Conservation (phyloP, 129 eudicot genomes). For the Flaveria robusta region DNA sequence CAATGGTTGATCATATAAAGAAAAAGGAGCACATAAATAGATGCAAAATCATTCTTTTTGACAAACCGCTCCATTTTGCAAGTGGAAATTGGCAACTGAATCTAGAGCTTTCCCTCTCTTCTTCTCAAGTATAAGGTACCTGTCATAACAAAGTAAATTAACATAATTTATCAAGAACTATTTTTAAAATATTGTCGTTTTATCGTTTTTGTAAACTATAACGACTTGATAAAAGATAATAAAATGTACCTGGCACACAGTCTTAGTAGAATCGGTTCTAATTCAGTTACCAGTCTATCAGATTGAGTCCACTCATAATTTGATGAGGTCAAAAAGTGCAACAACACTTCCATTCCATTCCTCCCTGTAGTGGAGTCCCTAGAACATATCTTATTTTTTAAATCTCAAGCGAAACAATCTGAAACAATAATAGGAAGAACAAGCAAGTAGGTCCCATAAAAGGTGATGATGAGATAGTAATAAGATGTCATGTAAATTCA, state of each 20-base stretch:
- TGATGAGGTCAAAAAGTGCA: constrained; percentile 58
- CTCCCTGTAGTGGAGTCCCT: constrained; percentile 55
- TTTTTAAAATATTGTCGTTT: neutral
- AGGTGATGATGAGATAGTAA: neutral
- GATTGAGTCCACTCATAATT: constrained; percentile 68
- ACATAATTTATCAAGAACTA: neutral
- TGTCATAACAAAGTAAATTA: constrained; percentile 30
- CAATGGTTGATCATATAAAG: neutral
- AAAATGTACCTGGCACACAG: constrained; percentile 76
- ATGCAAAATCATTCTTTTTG: constrained; percentile 1
- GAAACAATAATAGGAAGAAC: neutral
- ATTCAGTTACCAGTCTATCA: constrained; percentile 39
- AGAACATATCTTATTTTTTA: constrained; percentile 23
- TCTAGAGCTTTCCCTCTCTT: constrained; percentile 96
- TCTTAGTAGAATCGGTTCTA: constrained; percentile 64
- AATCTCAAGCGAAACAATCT: constrained; percentile 5
- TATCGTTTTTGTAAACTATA: neutral
- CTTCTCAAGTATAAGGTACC: constrained; percentile 86
- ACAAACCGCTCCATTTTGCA: constrained; percentile 98
- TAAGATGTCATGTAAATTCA: neutral
- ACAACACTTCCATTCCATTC: constrained; percentile 71
- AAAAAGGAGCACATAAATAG: neutral
- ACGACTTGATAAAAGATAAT: neutral
- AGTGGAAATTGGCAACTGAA: constrained; percentile 95
- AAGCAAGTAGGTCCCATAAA: constrained; percentile 8